phyloP scores from a whole-genome alignment of 1,284 basidiomycete species.

The Fomitopsis schrenkii region DNA sequence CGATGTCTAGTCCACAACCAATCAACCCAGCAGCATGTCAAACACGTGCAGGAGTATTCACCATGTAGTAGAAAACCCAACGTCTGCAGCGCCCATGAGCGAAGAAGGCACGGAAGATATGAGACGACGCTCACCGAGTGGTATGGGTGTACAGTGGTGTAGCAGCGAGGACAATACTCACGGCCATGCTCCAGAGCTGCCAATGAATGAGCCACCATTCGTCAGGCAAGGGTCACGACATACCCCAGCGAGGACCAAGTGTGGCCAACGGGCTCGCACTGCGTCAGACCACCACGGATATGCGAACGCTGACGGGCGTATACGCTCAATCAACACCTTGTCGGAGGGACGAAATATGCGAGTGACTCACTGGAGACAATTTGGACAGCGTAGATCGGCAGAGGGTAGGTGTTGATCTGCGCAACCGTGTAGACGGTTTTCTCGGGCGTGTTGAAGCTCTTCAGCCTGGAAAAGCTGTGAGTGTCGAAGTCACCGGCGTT shows the following conservation, averaged over 20 bases:
- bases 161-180: slow-evolving; percentile 31
- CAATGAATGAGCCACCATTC: not conserved
- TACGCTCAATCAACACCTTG: not conserved
- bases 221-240: slow-evolving; percentile 1
- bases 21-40: not conserved
- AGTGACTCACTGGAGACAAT: slow-evolving; percentile 30
- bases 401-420: slow-evolving; percentile 43
- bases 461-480: slow-evolving; percentile 28
- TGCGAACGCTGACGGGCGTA: slow-evolving; percentile 28
- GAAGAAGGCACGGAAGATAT: not conserved
- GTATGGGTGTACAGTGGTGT: slow-evolving; percentile 33
- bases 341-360: not conserved
- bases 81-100: slow-evolving; percentile 20
- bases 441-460: slow-evolving; percentile 40
- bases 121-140: slow-evolving; percentile 21
- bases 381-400: slow-evolving; percentile 37
- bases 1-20: slow-evolving; percentile 15
- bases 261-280: slow-evolving; percentile 57
- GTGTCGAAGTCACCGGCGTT: not conserved
- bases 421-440: slow-evolving; percentile 35
- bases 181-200: slow-evolving; percentile 31
- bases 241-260: slow-evolving; percentile 40
- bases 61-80: slow-evolving; percentile 39
- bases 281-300: slow-evolving; percentile 55
- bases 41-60: slow-evolving; percentile 7